Conservation (phyloP, 2,329 filamentous ascomycete species). For the Colletotrichum spaethianum region DNA sequence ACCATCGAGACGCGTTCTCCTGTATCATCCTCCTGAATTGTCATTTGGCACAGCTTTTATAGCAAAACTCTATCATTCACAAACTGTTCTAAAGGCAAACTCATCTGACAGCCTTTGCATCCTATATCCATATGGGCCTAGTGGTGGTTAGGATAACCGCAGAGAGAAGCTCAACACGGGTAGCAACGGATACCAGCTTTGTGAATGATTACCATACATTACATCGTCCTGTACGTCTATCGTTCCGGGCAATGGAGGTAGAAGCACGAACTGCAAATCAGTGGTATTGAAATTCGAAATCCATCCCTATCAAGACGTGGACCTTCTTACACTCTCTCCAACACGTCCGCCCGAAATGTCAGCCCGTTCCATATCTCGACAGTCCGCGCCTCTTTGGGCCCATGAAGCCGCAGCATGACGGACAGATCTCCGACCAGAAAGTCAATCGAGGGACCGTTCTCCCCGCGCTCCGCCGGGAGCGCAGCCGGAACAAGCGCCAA, state of each 20-base stretch:
- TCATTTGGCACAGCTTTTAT: too few relatives aligned
- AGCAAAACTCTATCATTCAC: too few relatives aligned
- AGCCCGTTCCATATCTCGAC: slow-evolving; percentile 29
- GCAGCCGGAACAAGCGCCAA: slow-evolving; percentile 20
- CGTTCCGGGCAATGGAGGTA: background rate
- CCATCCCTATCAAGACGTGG: background rate
- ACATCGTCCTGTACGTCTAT: background rate
- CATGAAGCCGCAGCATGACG: slow-evolving; percentile 22
- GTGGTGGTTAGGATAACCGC: background rate
- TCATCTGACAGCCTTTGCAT: too few relatives aligned
- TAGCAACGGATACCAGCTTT: background rate
- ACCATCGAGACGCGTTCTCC: too few relatives aligned
- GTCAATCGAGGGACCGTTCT: slow-evolving; percentile 15
- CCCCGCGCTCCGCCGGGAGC: slow-evolving; percentile 6
- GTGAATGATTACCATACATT: background rate
- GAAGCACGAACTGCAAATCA: background rate
- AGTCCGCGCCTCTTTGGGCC: background rate
- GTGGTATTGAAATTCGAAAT: background rate
- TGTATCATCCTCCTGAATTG: too few relatives aligned
- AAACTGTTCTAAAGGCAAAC: too few relatives aligned
- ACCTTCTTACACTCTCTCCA: background rate
- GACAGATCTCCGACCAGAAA: slow-evolving; percentile 5
- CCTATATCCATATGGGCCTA: too few relatives aligned
- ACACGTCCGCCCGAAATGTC: background rate
- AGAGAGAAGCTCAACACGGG: background rate